Evolutionary conservation across 805 yeast species (phyloP).

Genomic region (Metschnikowia aberdeeniae): DNA sequence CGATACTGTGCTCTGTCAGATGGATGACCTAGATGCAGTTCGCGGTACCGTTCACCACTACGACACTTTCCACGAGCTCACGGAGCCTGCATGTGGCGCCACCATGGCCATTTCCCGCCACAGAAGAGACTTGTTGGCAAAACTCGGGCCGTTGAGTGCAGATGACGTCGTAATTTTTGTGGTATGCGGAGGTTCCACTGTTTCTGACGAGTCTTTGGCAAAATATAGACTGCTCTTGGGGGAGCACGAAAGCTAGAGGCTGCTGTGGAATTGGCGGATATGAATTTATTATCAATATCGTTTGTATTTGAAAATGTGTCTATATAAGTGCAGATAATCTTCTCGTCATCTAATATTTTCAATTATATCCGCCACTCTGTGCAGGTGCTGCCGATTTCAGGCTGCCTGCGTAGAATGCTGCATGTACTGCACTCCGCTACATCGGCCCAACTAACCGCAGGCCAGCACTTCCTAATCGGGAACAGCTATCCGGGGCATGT

Average conservation of each 20-base stretch:
- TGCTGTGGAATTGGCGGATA: not conserved
- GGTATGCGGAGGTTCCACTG: conserved; percentile 47
- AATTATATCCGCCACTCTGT: no score
- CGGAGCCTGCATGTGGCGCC: conserved; percentile 76
- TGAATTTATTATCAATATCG: no score
- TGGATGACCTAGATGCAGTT: conserved; percentile 56
- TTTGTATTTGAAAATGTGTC: no score
- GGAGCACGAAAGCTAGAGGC: not conserved
- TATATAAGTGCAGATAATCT: not conserved
- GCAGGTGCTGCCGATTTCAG: no score
- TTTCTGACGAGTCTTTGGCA: conserved; percentile 9
- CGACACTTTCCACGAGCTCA: conserved; percentile 45
- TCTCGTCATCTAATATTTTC: no score
- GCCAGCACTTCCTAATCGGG: no score
- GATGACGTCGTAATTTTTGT: conserved; percentile 49
- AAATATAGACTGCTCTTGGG: conserved; percentile 10
- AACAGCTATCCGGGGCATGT: not conserved
- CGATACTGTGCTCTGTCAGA: conserved; percentile 16
- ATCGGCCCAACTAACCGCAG: no score
- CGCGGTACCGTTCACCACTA: conserved; percentile 50
- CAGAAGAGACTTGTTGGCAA: conserved; percentile 23
- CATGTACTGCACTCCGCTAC: no score
- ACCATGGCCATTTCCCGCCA: conserved; percentile 50
- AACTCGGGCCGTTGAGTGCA: conserved; percentile 23
- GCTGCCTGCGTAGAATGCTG: no score